A percentile compares a stretch with the other conserved stretches of the same genome.
Evolutionary conservation across 805 yeast species (phyloP).

Genomic region (Yarrowia osloensis): DNA sequence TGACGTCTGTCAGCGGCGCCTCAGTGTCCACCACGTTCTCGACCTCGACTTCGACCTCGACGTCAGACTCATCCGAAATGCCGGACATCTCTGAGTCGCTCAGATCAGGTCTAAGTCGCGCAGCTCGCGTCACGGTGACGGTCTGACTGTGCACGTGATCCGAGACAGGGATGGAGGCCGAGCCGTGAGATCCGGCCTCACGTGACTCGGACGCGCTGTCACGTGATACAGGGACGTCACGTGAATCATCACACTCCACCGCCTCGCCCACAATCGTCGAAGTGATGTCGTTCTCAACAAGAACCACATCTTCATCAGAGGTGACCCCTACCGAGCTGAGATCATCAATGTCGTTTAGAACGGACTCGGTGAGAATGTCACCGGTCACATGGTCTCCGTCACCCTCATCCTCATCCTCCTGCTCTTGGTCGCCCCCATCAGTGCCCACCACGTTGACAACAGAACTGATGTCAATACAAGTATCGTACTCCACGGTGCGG

Average conservation of each 20-base stretch:
- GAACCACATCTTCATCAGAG: neutral
- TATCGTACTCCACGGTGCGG: constrained; percentile 8
- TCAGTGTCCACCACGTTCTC: neutral
- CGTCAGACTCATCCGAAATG: constrained; percentile 4
- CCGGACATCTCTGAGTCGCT: constrained; percentile 24
- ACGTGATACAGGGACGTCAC: neutral
- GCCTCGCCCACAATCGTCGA: neutral
- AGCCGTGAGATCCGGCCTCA: neutral
- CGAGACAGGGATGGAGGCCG: neutral
- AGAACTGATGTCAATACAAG: constrained; percentile 16
- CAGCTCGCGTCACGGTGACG: neutral
- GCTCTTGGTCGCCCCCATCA: neutral
- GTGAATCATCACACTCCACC: neutral
- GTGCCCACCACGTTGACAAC: neutral
- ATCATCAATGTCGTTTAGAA: neutral
- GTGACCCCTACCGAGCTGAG: neutral
- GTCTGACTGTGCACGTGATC: neutral
- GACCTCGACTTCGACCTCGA: neutral
- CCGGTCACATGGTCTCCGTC: neutral
- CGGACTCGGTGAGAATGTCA: neutral
- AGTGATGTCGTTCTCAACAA: neutral
- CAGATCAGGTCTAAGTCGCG: neutral
- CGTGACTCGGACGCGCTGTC: neutral
- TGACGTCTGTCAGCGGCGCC: constrained; percentile 14
- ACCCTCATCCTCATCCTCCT: neutral